A percentile compares a stretch with the other conserved stretches of the same genome.
Evolutionary conservation across 1,284 basidiomycete species (phyloP).

Genomic region (Tilletia walkeri): DNA sequence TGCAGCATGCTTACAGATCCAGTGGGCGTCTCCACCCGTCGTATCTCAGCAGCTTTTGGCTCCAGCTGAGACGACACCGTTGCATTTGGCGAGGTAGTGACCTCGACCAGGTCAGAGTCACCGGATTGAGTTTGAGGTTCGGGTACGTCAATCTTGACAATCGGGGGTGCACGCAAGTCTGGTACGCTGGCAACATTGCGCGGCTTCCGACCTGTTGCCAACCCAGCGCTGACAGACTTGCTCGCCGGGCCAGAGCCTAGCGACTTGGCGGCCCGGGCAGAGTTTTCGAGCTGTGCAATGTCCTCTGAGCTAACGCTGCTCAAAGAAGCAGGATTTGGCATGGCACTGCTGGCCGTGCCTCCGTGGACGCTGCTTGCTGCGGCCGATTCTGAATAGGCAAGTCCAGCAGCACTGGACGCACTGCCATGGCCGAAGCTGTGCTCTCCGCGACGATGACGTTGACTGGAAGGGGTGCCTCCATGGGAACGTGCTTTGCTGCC

Average conservation of each 20-base stretch:
- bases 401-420: background rate
- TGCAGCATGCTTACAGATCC: background rate
- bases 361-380: background rate
- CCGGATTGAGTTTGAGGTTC: background rate
- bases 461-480: slow-evolving; percentile 7
- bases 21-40: background rate
- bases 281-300: background rate
- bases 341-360: background rate
- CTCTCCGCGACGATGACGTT: slow-evolving; percentile 14
- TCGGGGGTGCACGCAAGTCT: background rate
- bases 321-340: background rate
- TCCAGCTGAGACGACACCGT: background rate
- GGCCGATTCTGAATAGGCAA: background rate
- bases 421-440: slow-evolving; percentile 9
- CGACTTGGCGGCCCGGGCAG: background rate
- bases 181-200: background rate
- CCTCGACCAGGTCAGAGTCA: background rate
- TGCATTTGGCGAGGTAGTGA: background rate
- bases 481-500: slow-evolving; percentile 9
- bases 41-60: background rate
- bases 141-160: background rate
- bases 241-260: background rate
- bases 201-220: background rate
- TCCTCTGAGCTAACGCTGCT: background rate
- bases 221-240: slow-evolving; percentile 6